Base-by-base conservation (phyloP, 2,329 filamentous ascomycete genomes). In the Cordyceps pruinosa region DNA sequence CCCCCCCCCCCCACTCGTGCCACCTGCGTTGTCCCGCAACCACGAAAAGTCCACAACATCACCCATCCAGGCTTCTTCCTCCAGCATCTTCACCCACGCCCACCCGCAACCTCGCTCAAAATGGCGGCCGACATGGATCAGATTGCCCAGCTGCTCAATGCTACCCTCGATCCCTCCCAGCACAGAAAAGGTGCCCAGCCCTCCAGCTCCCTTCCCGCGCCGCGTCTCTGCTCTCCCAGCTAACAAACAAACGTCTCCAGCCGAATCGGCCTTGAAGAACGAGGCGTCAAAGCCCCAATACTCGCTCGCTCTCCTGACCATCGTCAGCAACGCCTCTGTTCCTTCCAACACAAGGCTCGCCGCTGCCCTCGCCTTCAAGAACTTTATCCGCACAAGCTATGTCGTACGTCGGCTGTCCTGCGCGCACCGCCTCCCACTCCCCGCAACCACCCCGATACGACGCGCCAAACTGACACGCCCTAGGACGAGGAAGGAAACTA, bases 321-420 rank as follows among this genome's bases (percentile, higher is more conserved):
- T 97, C 68, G 90, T 96, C 66, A 90, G 89, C 62, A 85, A 87
- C 63, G 83, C 86, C 58, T 77, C 81, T 42, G 83, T 88, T 61
- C 86, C 90, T 41, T 75, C 80, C 62, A 93, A 89, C 66, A 94
- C 89, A 60, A 86, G 94, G 61, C 85, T 99, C 42, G 85, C 93
- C 7, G 90, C 89, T 66, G 90, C 94, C 28, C 81, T 99, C 59
- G 94, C 89, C 77, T 99, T 99, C 83, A 99, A 99, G 76, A 99
- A 99, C 77, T 96, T 96, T 73, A 91, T 99, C 68, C 88, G 89
- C 72, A 85, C 88, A 69, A 94, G 91, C 78, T 99, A 95, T 84
- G 89, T 90, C 65, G 85, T 87, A 74, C 64, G 83, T 77, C 46
- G 15, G 58, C 50, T 9, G 1, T 55, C 13, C 6, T 9, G 1